Percentiles rank a stretch among this genome's conserved stretches.
These are phyloP conservation scores for Ramicandelaber brevisporus DNA, from an alignment of 192 early-diverging fungal species.

Conservation along the genomic window DNA sequence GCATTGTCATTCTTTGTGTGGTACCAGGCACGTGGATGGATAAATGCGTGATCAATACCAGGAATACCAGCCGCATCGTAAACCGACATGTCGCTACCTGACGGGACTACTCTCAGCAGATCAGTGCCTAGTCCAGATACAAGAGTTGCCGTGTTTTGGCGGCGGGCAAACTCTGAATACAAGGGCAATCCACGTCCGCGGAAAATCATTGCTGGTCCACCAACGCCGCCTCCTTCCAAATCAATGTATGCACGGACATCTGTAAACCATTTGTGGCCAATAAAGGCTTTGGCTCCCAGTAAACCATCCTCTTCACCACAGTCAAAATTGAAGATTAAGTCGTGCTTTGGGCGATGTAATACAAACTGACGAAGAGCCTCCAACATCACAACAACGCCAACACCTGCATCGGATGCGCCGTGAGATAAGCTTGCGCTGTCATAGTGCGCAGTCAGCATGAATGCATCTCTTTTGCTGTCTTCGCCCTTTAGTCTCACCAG, in stretches of 20 bases:
- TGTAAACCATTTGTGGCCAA: slow-evolving; percentile 31
- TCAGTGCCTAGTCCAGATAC: slow-evolving; percentile 45
- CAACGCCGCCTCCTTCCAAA: slow-evolving; percentile 44
- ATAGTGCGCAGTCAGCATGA: slow-evolving; percentile 40
- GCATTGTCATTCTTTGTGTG: slow-evolving; percentile 32
- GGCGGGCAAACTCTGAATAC: slow-evolving; percentile 8
- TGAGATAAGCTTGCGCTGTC: slow-evolving; percentile 38
- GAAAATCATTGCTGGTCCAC: slow-evolving; percentile 37
- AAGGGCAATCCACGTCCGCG: slow-evolving; percentile 19
- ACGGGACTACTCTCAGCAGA: slow-evolving; percentile 27
- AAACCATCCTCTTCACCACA: slow-evolving; percentile 43
- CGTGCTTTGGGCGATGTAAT: slow-evolving; percentile 26
- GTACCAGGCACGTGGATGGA: slow-evolving; percentile 31
- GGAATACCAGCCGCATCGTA: slow-evolving; percentile 25
- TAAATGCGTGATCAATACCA: slow-evolving; percentile 40
- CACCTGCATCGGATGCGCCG: slow-evolving; percentile 43
- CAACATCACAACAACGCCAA: slow-evolving; percentile 30
- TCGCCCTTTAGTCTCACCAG: slow-evolving; percentile 28
- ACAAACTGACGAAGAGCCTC: slow-evolving; percentile 35
- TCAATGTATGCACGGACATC: slow-evolving; percentile 37
- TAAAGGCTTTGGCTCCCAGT: slow-evolving; percentile 29
- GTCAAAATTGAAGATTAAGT: slow-evolving; percentile 42
- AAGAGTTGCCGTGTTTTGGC: too few relatives aligned
- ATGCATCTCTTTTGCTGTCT: slow-evolving; percentile 15
- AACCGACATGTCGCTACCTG: slow-evolving; percentile 34